A percentile compares a stretch with the other conserved stretches of the same genome.
These are phyloP conservation scores for Leptographium lundbergii DNA, from an alignment of 2,329 filamentous ascomycete species.

Conservation along the genomic window DNA sequence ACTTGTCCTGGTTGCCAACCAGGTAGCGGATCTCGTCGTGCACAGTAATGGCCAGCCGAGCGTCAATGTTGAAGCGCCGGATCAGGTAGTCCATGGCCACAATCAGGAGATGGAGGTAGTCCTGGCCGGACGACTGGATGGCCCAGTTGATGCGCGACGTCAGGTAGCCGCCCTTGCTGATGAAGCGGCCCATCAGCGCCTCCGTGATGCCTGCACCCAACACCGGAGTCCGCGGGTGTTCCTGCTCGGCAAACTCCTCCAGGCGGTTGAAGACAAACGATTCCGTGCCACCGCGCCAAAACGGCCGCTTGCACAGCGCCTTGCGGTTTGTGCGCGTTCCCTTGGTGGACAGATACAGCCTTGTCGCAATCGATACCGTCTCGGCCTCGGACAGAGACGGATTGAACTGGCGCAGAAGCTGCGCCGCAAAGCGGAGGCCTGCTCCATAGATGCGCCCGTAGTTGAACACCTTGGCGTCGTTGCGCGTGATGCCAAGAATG, in stretches of 20 bases:
- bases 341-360: slow-evolving; percentile 81
- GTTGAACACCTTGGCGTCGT: slow-evolving; percentile 96
- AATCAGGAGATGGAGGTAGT: slow-evolving; percentile 90
- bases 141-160: slow-evolving; percentile 98
- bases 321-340: slow-evolving; percentile 73
- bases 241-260: slow-evolving; percentile 94
- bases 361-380: slow-evolving; percentile 62
- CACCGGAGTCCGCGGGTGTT: slow-evolving; percentile 78
- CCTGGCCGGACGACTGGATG: slow-evolving; percentile 92
- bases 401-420: slow-evolving; percentile 86
- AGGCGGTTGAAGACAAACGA: slow-evolving; percentile 97
- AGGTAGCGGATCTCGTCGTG: slow-evolving; percentile 97
- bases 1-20: slow-evolving; percentile 73
- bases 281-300: slow-evolving; percentile 94
- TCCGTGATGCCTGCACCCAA: slow-evolving; percentile 93
- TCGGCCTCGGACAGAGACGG: slow-evolving; percentile 67
- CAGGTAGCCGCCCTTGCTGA: slow-evolving; percentile 84
- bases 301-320: slow-evolving; percentile 56
- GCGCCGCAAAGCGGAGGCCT: slow-evolving; percentile 83
- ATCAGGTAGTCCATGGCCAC: slow-evolving; percentile 90
- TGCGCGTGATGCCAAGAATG: slow-evolving; percentile 87
- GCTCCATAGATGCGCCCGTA: slow-evolving; percentile 99
- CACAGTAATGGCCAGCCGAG: slow-evolving; percentile 82
- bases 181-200: slow-evolving; percentile 76
- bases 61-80: slow-evolving; percentile 70